phyloP scores from a whole-genome alignment of 352 stramenopile species.

The Plasmopara viticola region DNA sequence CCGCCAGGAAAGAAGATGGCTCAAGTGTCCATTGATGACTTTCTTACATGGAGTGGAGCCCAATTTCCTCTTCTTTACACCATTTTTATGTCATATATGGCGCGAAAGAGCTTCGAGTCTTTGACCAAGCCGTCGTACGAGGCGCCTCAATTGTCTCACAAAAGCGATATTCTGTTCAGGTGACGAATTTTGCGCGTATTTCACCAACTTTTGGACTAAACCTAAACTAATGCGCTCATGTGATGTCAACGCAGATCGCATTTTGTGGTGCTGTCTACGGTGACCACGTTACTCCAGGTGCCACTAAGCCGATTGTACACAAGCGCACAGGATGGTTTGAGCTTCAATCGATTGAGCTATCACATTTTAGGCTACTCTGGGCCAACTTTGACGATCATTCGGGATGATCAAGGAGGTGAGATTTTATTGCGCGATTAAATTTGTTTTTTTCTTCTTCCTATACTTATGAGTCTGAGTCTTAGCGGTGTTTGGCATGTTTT shows the following conservation, averaged over 20 bases:
- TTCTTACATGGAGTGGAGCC: constrained; percentile 48
- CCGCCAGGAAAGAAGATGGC: constrained; percentile 14
- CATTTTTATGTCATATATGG: constrained; percentile 72
- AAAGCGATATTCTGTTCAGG: constrained; percentile 65
- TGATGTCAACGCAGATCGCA: constrained; percentile 40
- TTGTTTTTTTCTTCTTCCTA: background rate
- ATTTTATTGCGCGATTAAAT: background rate
- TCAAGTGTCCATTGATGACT: constrained; percentile 40
- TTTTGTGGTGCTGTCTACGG: constrained; percentile 51
- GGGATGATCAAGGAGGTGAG: constrained; percentile 56
- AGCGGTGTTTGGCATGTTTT: constrained; percentile 86
- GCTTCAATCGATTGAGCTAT: constrained; percentile 78
- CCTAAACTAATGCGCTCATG: background rate
- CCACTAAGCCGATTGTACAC: constrained; percentile 68
- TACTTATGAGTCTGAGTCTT: constrained; percentile 2
- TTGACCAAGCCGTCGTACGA: constrained; percentile 49
- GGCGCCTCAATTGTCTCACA: constrained; percentile 42
- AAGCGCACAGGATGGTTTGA: constrained; percentile 70
- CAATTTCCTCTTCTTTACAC: constrained; percentile 75
- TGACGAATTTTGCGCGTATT: constrained; percentile 14
- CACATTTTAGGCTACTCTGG: constrained; percentile 78
- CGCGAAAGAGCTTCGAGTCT: constrained; percentile 39
- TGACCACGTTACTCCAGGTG: constrained; percentile 53
- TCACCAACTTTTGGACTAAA: background rate
- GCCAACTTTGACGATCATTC: constrained; percentile 63